Base-by-base conservation (phyloP, 2,329 filamentous ascomycete genomes). In the Fusarium domesticum region DNA sequence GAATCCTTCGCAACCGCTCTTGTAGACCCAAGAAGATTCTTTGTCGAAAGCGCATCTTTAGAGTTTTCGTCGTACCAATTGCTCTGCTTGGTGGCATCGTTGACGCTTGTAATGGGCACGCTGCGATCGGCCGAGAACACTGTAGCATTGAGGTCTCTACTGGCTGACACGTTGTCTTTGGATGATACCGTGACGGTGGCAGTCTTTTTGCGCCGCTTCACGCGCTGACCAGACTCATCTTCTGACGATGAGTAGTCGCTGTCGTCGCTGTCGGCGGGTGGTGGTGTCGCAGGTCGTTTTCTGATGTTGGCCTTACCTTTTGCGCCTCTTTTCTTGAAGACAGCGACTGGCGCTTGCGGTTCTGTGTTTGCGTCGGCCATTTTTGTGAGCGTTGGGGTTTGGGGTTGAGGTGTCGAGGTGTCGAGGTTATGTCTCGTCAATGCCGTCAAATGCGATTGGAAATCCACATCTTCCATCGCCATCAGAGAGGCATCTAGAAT, bases 21-120 rank as follows among this genome's bases (percentile, higher is more conserved):
- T 17, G 80, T 80, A 25, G 72, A 81, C 8, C 80, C 82, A 15
- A 84, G 70, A 0, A 85, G 72, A 42, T 75, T 82, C 62, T 83
- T 72, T 3, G 67, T 55, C 4, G 71, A 72, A 6, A 71, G 47
- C 2, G 62, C 63, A 37, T 76, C 75, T 35, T 71, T 69, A 18
- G 74, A 70, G n/a, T 77, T 75, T 47, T 92, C 87, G 48, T 95
- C 90, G 67, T 86, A 93, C 91, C 90, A 96, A 64, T 95, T 88
- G 43, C 80, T 85, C 34, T 84, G 79, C 61, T 95, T 96, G 2
- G 92, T 97, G 16, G 93, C 92, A 64, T 96, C 91, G 65, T 92
- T 92, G 58, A 79, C 80, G 51, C 75, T 76, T 57, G 81, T 74
- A 57, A 89, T 81, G 52, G 76, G 74, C 18, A 81, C 68, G 45